These are phyloP conservation scores for Bryopsis sp. DNA, from an alignment of 139 green algal genomes.

Conservation along the genomic window DNA sequence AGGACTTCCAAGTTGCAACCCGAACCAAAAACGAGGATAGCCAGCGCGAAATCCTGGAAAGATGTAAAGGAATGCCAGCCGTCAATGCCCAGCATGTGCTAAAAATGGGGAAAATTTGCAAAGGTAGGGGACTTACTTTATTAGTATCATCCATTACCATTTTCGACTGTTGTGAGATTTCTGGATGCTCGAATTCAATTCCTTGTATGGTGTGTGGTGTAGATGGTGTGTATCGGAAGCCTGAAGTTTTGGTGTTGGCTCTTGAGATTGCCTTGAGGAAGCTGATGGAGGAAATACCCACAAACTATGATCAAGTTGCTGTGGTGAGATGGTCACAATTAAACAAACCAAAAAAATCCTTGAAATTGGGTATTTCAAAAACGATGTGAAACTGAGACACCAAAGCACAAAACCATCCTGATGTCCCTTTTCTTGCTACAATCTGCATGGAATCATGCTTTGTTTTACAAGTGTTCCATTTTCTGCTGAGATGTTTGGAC, in stretches of 20 bases:
- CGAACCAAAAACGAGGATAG: not conserved
- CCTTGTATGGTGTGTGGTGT: too few species aligned
- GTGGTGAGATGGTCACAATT: too few species aligned
- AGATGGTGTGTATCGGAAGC: not conserved
- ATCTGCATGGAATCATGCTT: too few species aligned
- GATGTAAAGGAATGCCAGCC: not conserved
- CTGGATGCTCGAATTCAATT: too few species aligned
- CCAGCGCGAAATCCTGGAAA: not conserved
- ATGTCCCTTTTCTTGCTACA: too few species aligned
- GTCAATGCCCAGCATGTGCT: not conserved
- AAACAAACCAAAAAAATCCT: too few species aligned
- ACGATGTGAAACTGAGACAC: too few species aligned
- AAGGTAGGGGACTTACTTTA: not conserved
- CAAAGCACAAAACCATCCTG: too few species aligned
- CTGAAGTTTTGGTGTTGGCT: not conserved
- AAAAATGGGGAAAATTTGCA: not conserved
- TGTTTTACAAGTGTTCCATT: not conserved
- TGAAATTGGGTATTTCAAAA: too few species aligned
- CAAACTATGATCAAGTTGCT: too few species aligned
- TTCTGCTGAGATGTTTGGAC: not conserved
- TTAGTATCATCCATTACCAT: not conserved
- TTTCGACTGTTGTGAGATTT: not conserved
- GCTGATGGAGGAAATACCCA: not conserved
- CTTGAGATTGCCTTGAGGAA: not conserved
- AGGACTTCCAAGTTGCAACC: not conserved